Base-by-base conservation (phyloP, 2,329 filamentous ascomycete genomes). In the Xylariales sp. region DNA sequence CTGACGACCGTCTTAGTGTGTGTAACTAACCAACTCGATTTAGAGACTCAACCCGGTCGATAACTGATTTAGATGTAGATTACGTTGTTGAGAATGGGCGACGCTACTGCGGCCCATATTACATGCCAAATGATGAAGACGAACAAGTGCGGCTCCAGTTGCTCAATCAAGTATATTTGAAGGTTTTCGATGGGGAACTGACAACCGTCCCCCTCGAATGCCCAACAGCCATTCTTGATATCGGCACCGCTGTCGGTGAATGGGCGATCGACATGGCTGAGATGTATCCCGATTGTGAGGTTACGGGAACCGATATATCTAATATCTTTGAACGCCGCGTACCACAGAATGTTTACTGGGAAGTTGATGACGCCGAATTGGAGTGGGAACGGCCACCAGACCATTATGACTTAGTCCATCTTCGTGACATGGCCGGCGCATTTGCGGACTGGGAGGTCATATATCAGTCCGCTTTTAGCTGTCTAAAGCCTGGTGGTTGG, bases 121-220 rank as follows among this genome's bases (percentile, higher is more conserved):
- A 83, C 76, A 89, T 91, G 84, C 89, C 89, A 14, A 90, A 90
- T 76, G 89, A 91, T 73, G 86, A 90, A 53, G 79, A 83, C 53
- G 89, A 91, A 74, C 88, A 90, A 76, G 87, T 87, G 53, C 86
- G 89, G 49, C 77, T 90, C 58, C 85, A 86, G 65, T 81, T 91
- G 60, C 81, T 87, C 46, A 88, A 91, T 71, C 88, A 90, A 74
- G 85, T 90, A 54, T 90, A 88, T 73, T 78, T 89, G 5, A 84
- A 85, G 62, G 78, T 83, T 16, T 81, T 86, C 57, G 80, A 82
- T 41, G 81, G 81, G 67, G 80, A 83, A 65, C 74, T 83, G 41
- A 84, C 81, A 28, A 80, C 80, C n/a, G 81, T 81, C 6, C 80
- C 81, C 3, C 75, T 86, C 23, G 75, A 82, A 50, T 68, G 79